Base-by-base conservation (phyloP, 805 yeast genomes). In the Cyberlindnera maritima region DNA sequence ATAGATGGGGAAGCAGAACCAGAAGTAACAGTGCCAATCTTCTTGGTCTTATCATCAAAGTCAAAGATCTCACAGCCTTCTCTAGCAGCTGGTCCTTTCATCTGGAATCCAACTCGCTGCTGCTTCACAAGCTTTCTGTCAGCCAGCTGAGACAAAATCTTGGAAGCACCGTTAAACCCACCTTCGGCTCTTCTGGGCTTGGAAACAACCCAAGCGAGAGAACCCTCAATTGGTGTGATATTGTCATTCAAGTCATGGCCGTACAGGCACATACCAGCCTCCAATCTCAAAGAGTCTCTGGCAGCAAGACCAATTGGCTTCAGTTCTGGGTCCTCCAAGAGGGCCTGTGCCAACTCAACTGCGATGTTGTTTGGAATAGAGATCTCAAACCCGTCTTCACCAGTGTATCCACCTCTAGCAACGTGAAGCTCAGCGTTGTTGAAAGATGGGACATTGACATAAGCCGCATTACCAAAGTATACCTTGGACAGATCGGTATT, bases 181-280 rank as follows among this genome's bases (percentile, higher is more conserved):
- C 57, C 65, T 14, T 63, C 65, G 29, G 44, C 43, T 62, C 97
- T 78, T 66, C 97, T 82, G 14, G 80, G 62, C 70, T 90, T 89
- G 33, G 96, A 87, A 39, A 94, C 76, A 42, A 90, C 78, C 99
- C 99, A 94, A 41, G 90, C 76, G 55, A 94, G 76, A 0, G 94
- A 81, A 0, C 94, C 95, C 57, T 90, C 95, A 4, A 92, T 80
- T 11, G 99, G 99, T 2, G 96, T 85, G 26, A 79, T 81, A 12
- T 69, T 65, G 57, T 89, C 96, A 52, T 77, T 79, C 59, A 94
- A 75, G 67, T 94, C 99, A 64, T 90, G 86, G 2, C 99, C 99
- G 60, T 94, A 94, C 46, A 94, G 75, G 68, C 99, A 94, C 97
- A 94, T 88, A 28, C 99, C 99, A 4, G 99, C 99, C 71, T 94